Evolutionary conservation across 345 rosid species (phyloP), one percentile per base, ranked within the genome.

Genomic region (Leavenworthia alabamica): DNA sequence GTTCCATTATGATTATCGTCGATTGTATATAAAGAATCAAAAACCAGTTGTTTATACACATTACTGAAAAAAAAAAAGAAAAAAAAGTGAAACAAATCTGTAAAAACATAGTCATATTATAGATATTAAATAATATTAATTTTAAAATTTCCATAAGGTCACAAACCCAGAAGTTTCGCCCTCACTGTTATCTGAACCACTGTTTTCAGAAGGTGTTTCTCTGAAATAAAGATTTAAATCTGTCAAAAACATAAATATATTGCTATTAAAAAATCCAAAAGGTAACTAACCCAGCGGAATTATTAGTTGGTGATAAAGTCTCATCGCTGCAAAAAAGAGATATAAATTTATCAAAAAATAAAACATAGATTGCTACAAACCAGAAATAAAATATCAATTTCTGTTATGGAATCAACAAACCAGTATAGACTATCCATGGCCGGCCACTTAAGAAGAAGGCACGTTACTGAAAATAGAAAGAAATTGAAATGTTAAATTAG

Each of bases 21-120:
- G 41, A 74, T 71, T 8, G 71, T 64, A 49, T 75, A 29, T 60
- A 90, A 51, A 78, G 68, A 54, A 85, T 73, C 80, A 80, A 20
- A 70, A 54, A 85, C 71, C 80, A 80, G 17, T 22, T 73, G 76
- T 2, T 23, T 4, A 23, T 4, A 23, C 4, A 4, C 4, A 23
- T 23, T 2, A 3, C 24, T 20, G 22, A 20, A 1, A 8, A 8
- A 1, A 40, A 39, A 4, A 13, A 22, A 4, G n/a, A 28, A 49
- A 49, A 28, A 49, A 49, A 1, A 50, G 7, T 14, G 33, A 14
- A 16, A 31, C 20, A 35, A 46, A 19, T 14, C 37, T 31, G 27
- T 32, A n/a, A 23, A 40, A 53, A 40, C 23, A 36, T n/a, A 7
- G 0, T 5, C 16, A 58, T 9, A 27, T n/a, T n/a, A n/a, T n/a